Evolutionary conservation across 2,329 filamentous ascomycete genomes (phyloP).

Genomic region (Hymenotorrendiella dingleyae): DNA sequence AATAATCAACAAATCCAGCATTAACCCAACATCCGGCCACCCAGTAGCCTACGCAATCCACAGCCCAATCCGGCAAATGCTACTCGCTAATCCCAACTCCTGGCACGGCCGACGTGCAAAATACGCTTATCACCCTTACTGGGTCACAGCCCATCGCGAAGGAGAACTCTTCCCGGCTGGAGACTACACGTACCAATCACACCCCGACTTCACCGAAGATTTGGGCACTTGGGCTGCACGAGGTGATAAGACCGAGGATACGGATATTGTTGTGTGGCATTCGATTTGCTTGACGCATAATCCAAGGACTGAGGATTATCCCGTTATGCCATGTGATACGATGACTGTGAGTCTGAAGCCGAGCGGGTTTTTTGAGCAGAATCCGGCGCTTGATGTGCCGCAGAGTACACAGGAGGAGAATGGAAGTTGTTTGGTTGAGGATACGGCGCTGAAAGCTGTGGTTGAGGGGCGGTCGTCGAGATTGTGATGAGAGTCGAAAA

Average conservation of each 20-base stretch:
- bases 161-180: constrained; percentile 30
- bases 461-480: too few species aligned
- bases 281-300: constrained; percentile 82
- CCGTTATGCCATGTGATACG: constrained; percentile 78
- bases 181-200: constrained; percentile 31
- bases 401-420: constrained; percentile 21
- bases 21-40: constrained; percentile 79
- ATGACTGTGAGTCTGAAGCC: constrained; percentile 61
- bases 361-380: constrained; percentile 44
- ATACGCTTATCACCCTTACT: constrained; percentile 79
- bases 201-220: constrained; percentile 15
- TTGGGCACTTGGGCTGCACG: constrained; percentile 67
- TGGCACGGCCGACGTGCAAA: constrained; percentile 86
- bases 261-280: constrained; percentile 85
- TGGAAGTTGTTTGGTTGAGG: constrained; percentile 15
- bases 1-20: constrained; percentile 72
- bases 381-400: constrained; percentile 43
- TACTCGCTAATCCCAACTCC: constrained; percentile 72
- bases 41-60: constrained; percentile 83
- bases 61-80: constrained; percentile 67
- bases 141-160: constrained; percentile 76
- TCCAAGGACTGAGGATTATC: constrained; percentile 81
- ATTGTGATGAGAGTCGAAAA: too few species aligned
- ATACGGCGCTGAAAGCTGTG: constrained; percentile 8
- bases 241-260: constrained; percentile 81